Evolutionary conservation across 192 early-diverging fungal genomes (phyloP).

Genomic region (Jimgerdemannia flammicorona): DNA sequence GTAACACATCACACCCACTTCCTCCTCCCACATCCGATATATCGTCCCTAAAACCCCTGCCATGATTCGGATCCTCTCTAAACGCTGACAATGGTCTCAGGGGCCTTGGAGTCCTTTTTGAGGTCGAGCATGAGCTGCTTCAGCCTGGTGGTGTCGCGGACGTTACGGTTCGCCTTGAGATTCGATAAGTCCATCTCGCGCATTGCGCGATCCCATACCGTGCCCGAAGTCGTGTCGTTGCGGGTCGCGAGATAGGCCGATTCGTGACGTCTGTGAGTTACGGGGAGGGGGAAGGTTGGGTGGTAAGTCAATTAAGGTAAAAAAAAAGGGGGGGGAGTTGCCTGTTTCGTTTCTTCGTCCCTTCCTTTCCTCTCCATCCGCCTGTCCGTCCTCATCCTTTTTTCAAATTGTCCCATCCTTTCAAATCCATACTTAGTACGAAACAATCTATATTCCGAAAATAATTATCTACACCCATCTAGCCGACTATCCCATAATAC

Average conservation of each 20-base stretch:
- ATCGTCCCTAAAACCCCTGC: too few species aligned
- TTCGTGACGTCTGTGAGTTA: constrained; percentile 29
- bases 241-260: constrained; percentile 34
- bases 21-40: background rate
- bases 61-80: constrained; percentile 14
- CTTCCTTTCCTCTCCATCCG: too few species aligned
- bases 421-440: too few species aligned
- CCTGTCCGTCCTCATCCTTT: too few species aligned
- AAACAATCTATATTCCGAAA: too few species aligned
- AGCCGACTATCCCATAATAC: too few species aligned
- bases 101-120: constrained; percentile 63
- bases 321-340: too few species aligned
- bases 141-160: constrained; percentile 64
- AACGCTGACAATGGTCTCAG: constrained; percentile 48
- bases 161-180: constrained; percentile 34
- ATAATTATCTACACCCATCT: too few species aligned
- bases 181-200: constrained; percentile 59
- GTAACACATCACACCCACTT: background rate
- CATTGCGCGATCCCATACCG: constrained; percentile 70
- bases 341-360: too few species aligned
- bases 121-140: constrained; percentile 67
- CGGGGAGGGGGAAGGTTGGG: background rate
- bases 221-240: constrained; percentile 52
- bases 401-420: too few species aligned
- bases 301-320: too few species aligned